A percentile compares a stretch with the other conserved stretches of the same genome.
Conservation (phyloP, 352 stramenopile genomes). For the Globisporangium canariense region DNA sequence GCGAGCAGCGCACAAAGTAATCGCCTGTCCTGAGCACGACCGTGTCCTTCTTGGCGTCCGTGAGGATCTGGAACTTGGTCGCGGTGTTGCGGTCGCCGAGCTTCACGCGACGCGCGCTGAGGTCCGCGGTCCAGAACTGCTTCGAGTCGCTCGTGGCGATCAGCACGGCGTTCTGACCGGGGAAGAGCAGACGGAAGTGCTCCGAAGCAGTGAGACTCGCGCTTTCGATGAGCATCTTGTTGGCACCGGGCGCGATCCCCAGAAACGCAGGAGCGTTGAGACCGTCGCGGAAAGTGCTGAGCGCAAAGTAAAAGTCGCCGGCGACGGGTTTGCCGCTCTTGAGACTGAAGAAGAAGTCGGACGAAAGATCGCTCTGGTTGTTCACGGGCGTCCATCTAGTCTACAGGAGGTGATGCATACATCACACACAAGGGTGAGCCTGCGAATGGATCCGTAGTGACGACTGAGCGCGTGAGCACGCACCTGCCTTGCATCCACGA, state of each 20-base stretch:
- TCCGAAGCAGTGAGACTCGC: neutral
- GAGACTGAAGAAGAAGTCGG: constrained; percentile 3
- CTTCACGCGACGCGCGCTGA: neutral
- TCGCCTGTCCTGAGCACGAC: neutral
- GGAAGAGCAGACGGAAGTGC: neutral
- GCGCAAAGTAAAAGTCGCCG: constrained; percentile 2
- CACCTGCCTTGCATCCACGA: neutral
- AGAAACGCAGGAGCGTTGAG: neutral
- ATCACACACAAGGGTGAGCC: too few relatives aligned
- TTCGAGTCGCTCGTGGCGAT: constrained; percentile 1
- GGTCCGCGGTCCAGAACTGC: neutral
- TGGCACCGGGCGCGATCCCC: neutral
- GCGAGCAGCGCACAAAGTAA: neutral
- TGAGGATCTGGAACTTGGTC: constrained; percentile 1
- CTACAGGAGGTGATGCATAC: neutral
- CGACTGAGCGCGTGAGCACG: neutral
- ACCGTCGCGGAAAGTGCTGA: constrained; percentile 1
- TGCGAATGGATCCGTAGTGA: too few relatives aligned
- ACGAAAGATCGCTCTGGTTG: constrained; percentile 1
- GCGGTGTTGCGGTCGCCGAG: neutral
- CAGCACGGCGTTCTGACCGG: neutral
- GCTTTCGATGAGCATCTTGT: neutral
- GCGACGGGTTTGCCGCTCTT: constrained; percentile 2
- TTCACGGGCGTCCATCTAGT: constrained; percentile 1
- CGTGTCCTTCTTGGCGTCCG: neutral